phyloP scores from a whole-genome alignment of 2,329 filamentous ascomycete species.

The Sphaerulina populicola region DNA sequence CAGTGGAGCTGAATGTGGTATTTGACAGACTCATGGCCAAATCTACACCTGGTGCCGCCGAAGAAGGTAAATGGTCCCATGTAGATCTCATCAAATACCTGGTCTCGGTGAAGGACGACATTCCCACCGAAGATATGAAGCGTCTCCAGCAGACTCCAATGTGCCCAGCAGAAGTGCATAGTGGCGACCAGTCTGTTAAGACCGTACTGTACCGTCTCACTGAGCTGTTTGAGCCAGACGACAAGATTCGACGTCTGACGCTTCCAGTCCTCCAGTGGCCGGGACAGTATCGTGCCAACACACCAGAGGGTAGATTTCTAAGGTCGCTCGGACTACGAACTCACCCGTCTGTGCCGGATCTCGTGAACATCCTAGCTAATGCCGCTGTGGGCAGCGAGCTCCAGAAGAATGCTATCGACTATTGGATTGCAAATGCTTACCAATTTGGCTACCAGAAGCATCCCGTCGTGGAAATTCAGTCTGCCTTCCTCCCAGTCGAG shows the following conservation, averaged over 20 bases:
- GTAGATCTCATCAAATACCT: slow-evolving; percentile 92
- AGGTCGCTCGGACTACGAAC: slow-evolving; percentile 62
- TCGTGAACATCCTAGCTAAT: slow-evolving; percentile 69
- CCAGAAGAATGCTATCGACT: slow-evolving; percentile 64
- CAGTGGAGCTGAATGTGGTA: slow-evolving; percentile 86
- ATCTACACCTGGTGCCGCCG: slow-evolving; percentile 42
- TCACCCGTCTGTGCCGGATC: slow-evolving; percentile 61
- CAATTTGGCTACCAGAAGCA: slow-evolving; percentile 64
- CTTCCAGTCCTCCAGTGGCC: slow-evolving; percentile 79
- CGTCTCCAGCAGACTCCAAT: slow-evolving; percentile 70
- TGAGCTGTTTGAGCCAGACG: slow-evolving; percentile 74
- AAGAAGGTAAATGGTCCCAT: slow-evolving; percentile 68
- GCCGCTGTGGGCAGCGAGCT: slow-evolving; percentile 49
- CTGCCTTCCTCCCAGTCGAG: slow-evolving; percentile 59
- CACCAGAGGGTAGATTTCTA: slow-evolving; percentile 68
- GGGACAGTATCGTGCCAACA: slow-evolving; percentile 56
- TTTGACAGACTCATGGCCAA: slow-evolving; percentile 73
- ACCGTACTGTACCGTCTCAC: slow-evolving; percentile 57
- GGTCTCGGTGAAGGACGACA: slow-evolving; percentile 79
- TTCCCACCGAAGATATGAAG: slow-evolving; percentile 71
- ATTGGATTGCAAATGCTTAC: slow-evolving; percentile 74
- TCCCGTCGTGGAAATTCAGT: slow-evolving; percentile 44
- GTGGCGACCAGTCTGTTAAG: slow-evolving; percentile 31
- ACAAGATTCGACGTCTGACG: slow-evolving; percentile 58
- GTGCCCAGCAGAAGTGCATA: slow-evolving; percentile 62